Conservation (phyloP, 1,284 basidiomycete genomes). For the Papiliotrema fonsecae region DNA sequence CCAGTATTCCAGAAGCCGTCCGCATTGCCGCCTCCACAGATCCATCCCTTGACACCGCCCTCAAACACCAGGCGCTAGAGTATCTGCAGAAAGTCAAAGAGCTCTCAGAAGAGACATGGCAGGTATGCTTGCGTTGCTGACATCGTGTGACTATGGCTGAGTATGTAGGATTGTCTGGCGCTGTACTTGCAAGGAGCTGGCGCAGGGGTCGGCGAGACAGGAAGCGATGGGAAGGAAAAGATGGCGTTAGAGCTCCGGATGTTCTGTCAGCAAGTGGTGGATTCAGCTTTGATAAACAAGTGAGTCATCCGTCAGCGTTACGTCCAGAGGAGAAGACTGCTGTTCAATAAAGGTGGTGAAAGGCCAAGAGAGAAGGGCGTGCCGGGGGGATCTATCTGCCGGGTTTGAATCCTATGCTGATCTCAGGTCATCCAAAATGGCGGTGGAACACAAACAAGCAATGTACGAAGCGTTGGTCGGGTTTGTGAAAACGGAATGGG, state of each 20-base stretch:
- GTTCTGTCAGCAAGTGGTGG: constrained; percentile 48
- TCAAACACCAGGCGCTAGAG: constrained; percentile 46
- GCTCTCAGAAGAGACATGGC: constrained; percentile 48
- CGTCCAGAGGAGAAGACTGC: neutral
- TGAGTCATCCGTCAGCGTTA: constrained; percentile 13
- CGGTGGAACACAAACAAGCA: constrained; percentile 31
- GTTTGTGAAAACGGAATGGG: constrained; percentile 46
- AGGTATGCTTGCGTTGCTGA: constrained; percentile 29
- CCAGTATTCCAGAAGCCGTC: constrained; percentile 47
- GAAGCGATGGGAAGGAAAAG: constrained; percentile 48
- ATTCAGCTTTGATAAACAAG: constrained; percentile 42
- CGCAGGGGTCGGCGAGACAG: constrained; percentile 28
- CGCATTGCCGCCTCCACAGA: constrained; percentile 42
- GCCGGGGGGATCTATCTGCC: too few species aligned
- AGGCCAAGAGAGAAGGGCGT: too few species aligned
- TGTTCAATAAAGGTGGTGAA: neutral
- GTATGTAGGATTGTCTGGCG: constrained; percentile 42
- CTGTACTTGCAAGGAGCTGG: constrained; percentile 50
- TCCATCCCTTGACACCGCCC: constrained; percentile 29
- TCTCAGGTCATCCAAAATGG: constrained; percentile 34
- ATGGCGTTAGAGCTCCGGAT: constrained; percentile 44
- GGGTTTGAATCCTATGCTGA: too few species aligned
- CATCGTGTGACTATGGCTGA: neutral
- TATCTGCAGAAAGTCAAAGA: constrained; percentile 46
- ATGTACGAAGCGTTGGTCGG: constrained; percentile 46